Evolutionary conservation across 495 filamentous ascomycete genomes (phyloP).

Genomic region (Lentithecium fluviatile): DNA sequence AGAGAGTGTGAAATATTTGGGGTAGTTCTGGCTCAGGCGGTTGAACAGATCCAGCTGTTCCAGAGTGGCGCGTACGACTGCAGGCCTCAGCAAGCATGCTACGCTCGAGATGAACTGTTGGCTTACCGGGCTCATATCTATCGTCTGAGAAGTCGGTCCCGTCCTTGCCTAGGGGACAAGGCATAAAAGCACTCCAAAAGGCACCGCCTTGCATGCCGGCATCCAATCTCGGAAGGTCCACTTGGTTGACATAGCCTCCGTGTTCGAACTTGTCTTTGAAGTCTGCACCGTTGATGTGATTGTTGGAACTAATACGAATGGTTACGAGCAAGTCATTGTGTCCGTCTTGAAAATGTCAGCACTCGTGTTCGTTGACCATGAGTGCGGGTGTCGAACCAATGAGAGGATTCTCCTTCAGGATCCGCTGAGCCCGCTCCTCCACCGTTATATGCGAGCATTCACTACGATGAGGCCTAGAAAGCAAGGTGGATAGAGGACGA

Average conservation of each 20-base stretch:
- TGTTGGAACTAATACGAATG: slow-evolving; percentile 65
- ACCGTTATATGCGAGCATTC: not conserved
- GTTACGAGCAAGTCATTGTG: slow-evolving; percentile 85
- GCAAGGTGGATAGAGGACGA: not conserved
- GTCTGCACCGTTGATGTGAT: slow-evolving; percentile 71
- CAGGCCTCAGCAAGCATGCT: not conserved
- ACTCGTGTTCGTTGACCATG: not conserved
- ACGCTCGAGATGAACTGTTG: not conserved
- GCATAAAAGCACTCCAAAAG: slow-evolving; percentile 89
- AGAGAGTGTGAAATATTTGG: slow-evolving; percentile 62
- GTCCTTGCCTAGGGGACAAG: slow-evolving; percentile 62
- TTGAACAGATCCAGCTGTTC: slow-evolving; percentile 81
- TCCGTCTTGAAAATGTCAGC: slow-evolving; percentile 61
- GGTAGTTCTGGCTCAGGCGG: slow-evolving; percentile 67
- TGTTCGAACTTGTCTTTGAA: slow-evolving; percentile 70
- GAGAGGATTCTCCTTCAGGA: slow-evolving; percentile 71
- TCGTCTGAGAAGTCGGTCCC: slow-evolving; percentile 68
- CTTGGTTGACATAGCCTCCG: slow-evolving; percentile 66
- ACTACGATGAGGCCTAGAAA: not conserved
- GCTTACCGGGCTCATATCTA: slow-evolving; percentile 61
- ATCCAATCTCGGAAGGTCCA: slow-evolving; percentile 70
- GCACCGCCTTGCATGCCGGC: slow-evolving; percentile 65
- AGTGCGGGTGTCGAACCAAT: slow-evolving; percentile 59
- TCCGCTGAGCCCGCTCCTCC: slow-evolving; percentile 65
- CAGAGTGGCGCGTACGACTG: slow-evolving; percentile 68